Evolutionary conservation across 441 rosid genomes (phyloP), one percentile per base, ranked within the genome.

Genomic region (Erodium texanum): DNA sequence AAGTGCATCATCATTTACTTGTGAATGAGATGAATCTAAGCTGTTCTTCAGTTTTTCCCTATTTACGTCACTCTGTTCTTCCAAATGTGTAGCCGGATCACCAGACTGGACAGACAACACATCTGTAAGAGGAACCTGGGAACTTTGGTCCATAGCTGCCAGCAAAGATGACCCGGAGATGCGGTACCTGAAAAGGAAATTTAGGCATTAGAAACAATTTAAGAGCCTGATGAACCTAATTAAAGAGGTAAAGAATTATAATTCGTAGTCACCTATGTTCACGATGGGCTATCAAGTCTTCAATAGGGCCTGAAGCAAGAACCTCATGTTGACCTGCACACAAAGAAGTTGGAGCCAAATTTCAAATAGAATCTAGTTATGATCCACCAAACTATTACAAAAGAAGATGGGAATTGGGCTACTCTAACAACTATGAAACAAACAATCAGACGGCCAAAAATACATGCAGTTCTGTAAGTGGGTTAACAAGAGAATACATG

Each of bases 251-350:
- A 9, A 1, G 10, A 9, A 56, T 38, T 27, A 79, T 62, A 36
- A 10, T 36, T 6, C 2, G 2, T 43, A 73, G 36, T 76, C 83
- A 88, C 99, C 99, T 92, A 80, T 95, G 99, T 79, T 95, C 99
- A 69, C 99, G 87, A 73, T 92, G 99, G 77, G 97, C 97, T 79
- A 95, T 92, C 77, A 95, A 82, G 77, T 95, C 99, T 80, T 95
- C 99, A 73, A 95, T 95, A 41, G 99, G 99, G 62, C 99, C 99
- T 16, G 98, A 95, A 34, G 98, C 98, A 75, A 95, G 98, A 82
- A 88, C 92, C 83, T 95, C 98, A 84, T 95, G 98, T 77, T 95
- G 96, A 81, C 88, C 99, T 95, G 84, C 59, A 70, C 24, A 62
- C 24, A 61, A 74, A 70, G 32, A 59, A 58, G 29, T 58, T 18